Evolutionary conservation across 192 early-diverging fungal species (phyloP), one percentile per base, ranked within the genome.

Genomic region (Mortierella claussenii): DNA sequence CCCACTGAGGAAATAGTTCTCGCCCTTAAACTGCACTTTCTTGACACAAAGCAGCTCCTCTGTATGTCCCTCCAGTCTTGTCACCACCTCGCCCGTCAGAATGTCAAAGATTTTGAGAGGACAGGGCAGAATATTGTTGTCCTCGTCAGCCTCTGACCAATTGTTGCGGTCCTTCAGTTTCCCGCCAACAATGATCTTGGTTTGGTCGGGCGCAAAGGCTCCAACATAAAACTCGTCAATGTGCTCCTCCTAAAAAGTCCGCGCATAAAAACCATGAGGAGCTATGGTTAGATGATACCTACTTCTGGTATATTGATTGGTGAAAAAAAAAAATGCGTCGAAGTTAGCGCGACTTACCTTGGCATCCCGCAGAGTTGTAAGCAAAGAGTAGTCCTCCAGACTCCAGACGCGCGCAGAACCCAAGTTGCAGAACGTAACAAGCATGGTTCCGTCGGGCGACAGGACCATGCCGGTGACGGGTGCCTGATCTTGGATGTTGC

Each of bases 161-260:
- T 87, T 81, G 58, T 89, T 86, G 42, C 94, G 83, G 64, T 98
- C 94, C 73, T 97, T 98, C 31, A 92, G 84, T 74, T 97, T 98
- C 55, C 96, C 96, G 8, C 90, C 96, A 20, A 91, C 89, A 20
- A 91, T 85, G 4, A 98, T 58, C 18, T 87, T 76, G 44, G 82
- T 83, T 11, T 86, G 83, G 60, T 88, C 83, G 24, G 88, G 88
- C 11, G 87, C 85, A 46, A 96, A 97, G 33, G 89, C 83, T 34
- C 95, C 95, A 31, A 92, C 89, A 64, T 92, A 97, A 56, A 90
- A 95, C 75, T 97, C 96, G 65, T 97, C 96, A 79, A 97, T 96
- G 45, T 97, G 87, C 12, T 82, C 64, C 76, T 94, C 93, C 64
- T 82, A 45, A 21, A 21, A 17, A 36, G 36, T 20, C n/a, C 27